Conservation (phyloP, 2,329 filamentous ascomycete genomes). For the Geoglossum cookeanum region DNA sequence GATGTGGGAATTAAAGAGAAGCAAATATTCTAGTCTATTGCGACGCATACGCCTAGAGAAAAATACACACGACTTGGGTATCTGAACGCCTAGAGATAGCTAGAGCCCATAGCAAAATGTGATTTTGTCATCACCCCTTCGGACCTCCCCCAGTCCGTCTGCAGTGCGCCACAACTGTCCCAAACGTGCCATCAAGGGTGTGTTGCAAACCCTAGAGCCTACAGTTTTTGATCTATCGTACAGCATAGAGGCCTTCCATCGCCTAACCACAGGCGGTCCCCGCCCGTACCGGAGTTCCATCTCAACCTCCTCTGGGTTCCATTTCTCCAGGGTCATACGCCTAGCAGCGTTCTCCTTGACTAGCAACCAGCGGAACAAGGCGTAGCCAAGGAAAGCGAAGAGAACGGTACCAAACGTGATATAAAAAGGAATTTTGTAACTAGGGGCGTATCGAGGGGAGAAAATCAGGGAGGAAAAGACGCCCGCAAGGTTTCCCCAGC, state of each 20-base stretch:
- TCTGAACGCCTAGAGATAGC: background rate
- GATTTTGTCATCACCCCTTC: background rate
- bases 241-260: background rate
- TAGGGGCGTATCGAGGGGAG: constrained; percentile 16
- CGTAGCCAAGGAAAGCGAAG: constrained; percentile 16
- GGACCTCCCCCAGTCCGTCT: background rate
- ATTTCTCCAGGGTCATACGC: constrained; percentile 9
- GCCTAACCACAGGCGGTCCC: background rate
- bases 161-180: background rate
- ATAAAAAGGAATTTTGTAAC: constrained; percentile 17
- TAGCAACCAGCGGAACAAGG: constrained; percentile 15
- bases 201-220: background rate
- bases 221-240: background rate
- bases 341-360: constrained; percentile 13
- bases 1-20: too few species aligned
- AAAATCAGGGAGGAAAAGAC: constrained; percentile 17
- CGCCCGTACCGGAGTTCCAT: constrained; percentile 4
- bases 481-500: constrained; percentile 19
- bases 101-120: constrained; percentile 2
- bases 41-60: background rate
- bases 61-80: background rate
- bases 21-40: too few species aligned
- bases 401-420: constrained; percentile 17
- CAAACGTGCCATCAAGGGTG: background rate
- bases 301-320: constrained; percentile 12